Conservation (phyloP, 495 filamentous ascomycete genomes). For the Annulohypoxylon bovei region DNA sequence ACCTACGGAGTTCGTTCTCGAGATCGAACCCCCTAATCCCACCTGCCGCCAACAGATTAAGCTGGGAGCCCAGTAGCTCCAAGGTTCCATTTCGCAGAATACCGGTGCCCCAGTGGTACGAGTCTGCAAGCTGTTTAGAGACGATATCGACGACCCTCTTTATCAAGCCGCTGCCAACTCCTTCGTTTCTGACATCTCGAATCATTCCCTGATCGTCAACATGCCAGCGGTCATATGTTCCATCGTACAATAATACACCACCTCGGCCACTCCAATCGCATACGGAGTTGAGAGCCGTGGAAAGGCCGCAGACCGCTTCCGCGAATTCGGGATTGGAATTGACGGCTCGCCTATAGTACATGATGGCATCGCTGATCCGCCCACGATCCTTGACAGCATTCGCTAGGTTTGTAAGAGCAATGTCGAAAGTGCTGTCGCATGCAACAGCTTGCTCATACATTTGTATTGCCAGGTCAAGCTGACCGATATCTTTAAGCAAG, state of each 20-base stretch:
- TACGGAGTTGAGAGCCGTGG: constrained; percentile 95
- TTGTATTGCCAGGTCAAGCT: constrained; percentile 86
- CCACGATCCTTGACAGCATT: constrained; percentile 99
- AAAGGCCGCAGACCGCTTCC: constrained; percentile 95
- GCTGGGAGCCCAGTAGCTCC: constrained; percentile 57
- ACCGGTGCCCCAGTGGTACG: constrained; percentile 86
- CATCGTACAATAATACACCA: constrained; percentile 76
- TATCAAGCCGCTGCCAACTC: constrained; percentile 82
- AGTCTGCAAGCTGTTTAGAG: constrained; percentile 87
- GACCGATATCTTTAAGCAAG: constrained; percentile 94
- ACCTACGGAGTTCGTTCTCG: constrained; percentile 64
- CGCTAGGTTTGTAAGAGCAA: constrained; percentile 94
- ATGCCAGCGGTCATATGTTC: constrained; percentile 90
- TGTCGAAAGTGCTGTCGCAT: constrained; percentile 93
- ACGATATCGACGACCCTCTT: constrained; percentile 96
- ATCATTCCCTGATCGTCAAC: constrained; percentile 89
- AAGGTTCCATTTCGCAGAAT: constrained; percentile 65
- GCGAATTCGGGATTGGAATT: constrained; percentile 93
- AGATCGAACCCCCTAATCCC: constrained; percentile 45
- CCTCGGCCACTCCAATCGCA: constrained; percentile 95
- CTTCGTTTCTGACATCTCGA: constrained; percentile 71
- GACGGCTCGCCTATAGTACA: constrained; percentile 91
- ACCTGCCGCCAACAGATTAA: constrained; percentile 48
- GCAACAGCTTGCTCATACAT: constrained; percentile 97
- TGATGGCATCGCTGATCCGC: constrained; percentile 88